Evolutionary conservation across 257 asterid species (phyloP), one percentile per base, ranked within the genome.

Genomic region (Solanum corneliomulleri): DNA sequence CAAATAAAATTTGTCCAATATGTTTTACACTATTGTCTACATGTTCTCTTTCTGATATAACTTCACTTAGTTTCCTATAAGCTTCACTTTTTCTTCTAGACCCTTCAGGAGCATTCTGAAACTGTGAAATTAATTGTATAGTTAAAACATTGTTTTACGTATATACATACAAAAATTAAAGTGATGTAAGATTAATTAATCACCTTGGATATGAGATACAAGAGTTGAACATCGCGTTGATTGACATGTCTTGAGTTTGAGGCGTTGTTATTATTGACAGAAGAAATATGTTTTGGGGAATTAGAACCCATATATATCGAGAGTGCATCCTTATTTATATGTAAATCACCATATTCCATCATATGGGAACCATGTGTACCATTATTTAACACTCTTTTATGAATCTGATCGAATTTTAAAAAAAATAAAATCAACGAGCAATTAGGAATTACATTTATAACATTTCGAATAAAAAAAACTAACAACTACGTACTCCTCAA

Each of bases 171-270:
- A 56, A 0, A 18, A 56, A 3, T 1, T 56, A 56, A 56, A 56
- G n/a, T 18, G 1, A 52, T 52, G 23, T 18, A 2, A 52, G 7
- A 37, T 37, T 37, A 52, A 52, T 52, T 13, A 49, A 39, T 39
- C 14, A 96, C 99, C 98, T 96, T 96, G 70, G 95, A 93, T 97
- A 95, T 91, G 86, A 94, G 93, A 66, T 95, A 96, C 83, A 95
- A 62, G 44, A 95, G 93, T 89, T 95, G 98, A 82, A 97, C 98
- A 86, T 96, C 98, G 0, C 98, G 97, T 87, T 96, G 99, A 87
- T 95, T 93, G 80, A 94, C 92, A 75, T 33, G 77, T 87, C 90
- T 90, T 47, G 93, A 88, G 86, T 11, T 62, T 62, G 33, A 25
- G 72, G 37, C 88, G 74, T 96, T 90, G n/a, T 90, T 93, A 35